A percentile compares a stretch with the other conserved stretches of the same genome.
Conservation (phyloP, 106 monocot species). For the Cymbidium sinense region DNA sequence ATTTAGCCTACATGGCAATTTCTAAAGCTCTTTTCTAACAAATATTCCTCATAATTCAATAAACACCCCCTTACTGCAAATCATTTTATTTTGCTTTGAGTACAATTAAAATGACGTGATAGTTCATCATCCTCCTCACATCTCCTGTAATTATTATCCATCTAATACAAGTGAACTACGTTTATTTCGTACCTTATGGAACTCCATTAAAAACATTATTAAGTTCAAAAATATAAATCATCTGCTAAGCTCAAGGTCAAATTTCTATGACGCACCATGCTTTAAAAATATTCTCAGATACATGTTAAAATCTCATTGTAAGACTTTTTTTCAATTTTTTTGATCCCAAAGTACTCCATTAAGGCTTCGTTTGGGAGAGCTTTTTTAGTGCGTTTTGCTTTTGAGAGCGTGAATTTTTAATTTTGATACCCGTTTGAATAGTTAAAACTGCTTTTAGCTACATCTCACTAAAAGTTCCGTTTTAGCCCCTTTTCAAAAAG, state of each 20-base stretch:
- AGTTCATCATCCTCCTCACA: not conserved
- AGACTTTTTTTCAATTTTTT: not conserved
- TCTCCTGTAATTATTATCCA: not conserved
- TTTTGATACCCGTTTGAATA: no score
- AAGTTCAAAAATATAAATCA: not conserved
- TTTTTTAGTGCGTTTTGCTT: no score
- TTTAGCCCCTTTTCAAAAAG: no score
- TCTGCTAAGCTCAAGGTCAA: not conserved
- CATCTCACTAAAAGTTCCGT: no score
- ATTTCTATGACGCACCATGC: not conserved
- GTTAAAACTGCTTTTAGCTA: no score
- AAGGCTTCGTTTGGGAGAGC: no score
- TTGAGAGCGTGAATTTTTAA: no score
- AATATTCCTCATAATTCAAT: not conserved
- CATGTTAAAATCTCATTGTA: not conserved
- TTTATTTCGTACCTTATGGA: not conserved
- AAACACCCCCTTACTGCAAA: not conserved
- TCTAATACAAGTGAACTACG: not conserved
- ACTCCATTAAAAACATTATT: not conserved
- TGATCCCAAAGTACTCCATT: not conserved
- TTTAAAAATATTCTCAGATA: not conserved
- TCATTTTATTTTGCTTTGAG: conserved; percentile 5
- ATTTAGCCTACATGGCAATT: not conserved
- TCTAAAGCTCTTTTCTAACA: not conserved
- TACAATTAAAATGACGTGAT: not conserved